These are phyloP conservation scores for Fusarium poae DNA, from an alignment of 2,329 filamentous ascomycete species.

Conservation along the genomic window DNA sequence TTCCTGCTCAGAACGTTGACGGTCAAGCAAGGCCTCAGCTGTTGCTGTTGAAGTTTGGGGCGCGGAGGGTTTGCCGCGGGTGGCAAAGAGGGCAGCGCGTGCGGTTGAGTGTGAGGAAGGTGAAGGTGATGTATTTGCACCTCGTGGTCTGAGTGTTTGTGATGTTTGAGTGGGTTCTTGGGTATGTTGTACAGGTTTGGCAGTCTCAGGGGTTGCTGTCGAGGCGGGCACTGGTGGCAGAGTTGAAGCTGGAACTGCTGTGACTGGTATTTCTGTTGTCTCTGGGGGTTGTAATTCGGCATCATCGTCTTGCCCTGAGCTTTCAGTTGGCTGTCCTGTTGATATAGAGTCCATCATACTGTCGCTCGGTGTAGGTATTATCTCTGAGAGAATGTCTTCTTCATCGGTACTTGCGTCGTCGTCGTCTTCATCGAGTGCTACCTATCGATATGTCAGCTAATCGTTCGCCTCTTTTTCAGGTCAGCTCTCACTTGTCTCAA, in stretches of 20 bases:
- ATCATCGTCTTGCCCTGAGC: slow-evolving; percentile 43
- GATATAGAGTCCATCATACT: slow-evolving; percentile 60
- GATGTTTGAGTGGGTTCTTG: slow-evolving; percentile 52
- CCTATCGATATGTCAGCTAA: slow-evolving; percentile 45
- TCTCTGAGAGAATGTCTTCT: slow-evolving; percentile 68
- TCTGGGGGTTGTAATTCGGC: slow-evolving; percentile 63
- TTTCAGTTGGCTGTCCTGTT: slow-evolving; percentile 44
- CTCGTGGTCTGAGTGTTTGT: slow-evolving; percentile 54
- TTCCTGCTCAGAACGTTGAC: slow-evolving; percentile 86
- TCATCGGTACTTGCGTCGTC: slow-evolving; percentile 62
- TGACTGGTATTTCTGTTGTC: slow-evolving; percentile 44
- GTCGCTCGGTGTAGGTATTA: slow-evolving; percentile 68
- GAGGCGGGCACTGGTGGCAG: slow-evolving; percentile 22
- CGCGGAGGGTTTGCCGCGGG: slow-evolving; percentile 54
- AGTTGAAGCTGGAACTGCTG: slow-evolving; percentile 20
- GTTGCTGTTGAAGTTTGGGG: slow-evolving; percentile 62
- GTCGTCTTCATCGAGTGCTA: slow-evolving; percentile 54
- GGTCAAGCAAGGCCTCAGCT: slow-evolving; percentile 79
- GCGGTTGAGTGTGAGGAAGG: slow-evolving; percentile 53
- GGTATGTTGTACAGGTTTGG: slow-evolving; percentile 21
- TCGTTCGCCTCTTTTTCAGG: neutral
- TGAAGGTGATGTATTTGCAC: slow-evolving; percentile 39
- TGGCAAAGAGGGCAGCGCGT: slow-evolving; percentile 61
- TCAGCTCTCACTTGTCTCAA: slow-evolving; percentile 67
- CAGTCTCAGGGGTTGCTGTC: slow-evolving; percentile 25